These are phyloP conservation scores for Saccharomycopsis crataegensis DNA, from an alignment of 1,139 yeast species.

Conservation along the genomic window DNA sequence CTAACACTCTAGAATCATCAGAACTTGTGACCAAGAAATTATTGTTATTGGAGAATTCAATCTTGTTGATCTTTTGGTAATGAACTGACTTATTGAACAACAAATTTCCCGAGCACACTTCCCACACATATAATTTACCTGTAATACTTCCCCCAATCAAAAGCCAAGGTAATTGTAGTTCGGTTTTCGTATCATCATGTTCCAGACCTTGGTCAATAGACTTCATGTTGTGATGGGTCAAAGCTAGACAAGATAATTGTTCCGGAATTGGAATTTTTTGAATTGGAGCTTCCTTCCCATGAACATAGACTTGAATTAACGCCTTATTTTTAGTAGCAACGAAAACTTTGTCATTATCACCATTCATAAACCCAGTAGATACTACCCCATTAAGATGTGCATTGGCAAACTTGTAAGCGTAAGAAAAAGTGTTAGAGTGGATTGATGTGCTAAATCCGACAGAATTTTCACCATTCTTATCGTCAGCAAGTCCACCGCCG, in stretches of 20 bases:
- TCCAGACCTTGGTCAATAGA: slow-evolving; percentile 6
- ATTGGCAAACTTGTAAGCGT: slow-evolving; percentile 50
- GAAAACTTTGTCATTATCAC: slow-evolving; percentile 44
- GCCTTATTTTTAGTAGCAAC: slow-evolving; percentile 67
- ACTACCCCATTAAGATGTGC: slow-evolving; percentile 34
- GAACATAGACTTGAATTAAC: slow-evolving; percentile 55
- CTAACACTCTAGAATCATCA: slow-evolving; percentile 68
- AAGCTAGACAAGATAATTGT: slow-evolving; percentile 48
- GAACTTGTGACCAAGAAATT: slow-evolving; percentile 70
- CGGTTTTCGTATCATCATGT: slow-evolving; percentile 11
- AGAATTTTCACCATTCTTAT: slow-evolving; percentile 37
- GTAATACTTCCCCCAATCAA: slow-evolving; percentile 63
- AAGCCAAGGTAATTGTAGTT: slow-evolving; percentile 55
- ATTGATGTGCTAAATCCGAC: slow-evolving; percentile 43
- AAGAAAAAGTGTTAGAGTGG: slow-evolving; percentile 41
- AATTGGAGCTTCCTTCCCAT: slow-evolving; percentile 63
- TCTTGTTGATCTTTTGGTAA: slow-evolving; percentile 62
- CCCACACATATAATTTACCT: slow-evolving; percentile 85
- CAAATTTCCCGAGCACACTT: slow-evolving; percentile 67
- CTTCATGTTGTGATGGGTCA: slow-evolving; percentile 23
- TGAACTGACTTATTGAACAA: slow-evolving; percentile 67
- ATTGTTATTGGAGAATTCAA: slow-evolving; percentile 60
- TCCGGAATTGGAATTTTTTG: slow-evolving; percentile 87
- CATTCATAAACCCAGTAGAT: slow-evolving; percentile 38
- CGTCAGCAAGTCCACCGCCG: slow-evolving; percentile 42